Evolutionary conservation across 495 filamentous ascomycete species (phyloP).

Genomic region (Durotheca rogersii): DNA sequence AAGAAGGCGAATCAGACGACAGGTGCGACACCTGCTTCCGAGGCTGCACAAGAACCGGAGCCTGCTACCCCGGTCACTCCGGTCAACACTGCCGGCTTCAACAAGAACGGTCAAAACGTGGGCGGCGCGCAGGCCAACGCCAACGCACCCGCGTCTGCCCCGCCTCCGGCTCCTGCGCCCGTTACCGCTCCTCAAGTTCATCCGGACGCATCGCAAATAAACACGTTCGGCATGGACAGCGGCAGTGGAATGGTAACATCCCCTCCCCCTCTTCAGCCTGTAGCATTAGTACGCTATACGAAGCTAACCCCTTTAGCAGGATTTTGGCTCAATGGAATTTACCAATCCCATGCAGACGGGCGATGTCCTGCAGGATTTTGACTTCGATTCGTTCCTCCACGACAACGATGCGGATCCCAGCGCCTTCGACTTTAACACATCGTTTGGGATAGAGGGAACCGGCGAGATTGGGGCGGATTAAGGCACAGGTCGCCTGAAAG

Average conservation of each 20-base stretch:
- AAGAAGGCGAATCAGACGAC: constrained; percentile 66
- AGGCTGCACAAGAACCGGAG: constrained; percentile 67
- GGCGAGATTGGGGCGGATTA: constrained; percentile 55
- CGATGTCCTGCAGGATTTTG: constrained; percentile 86
- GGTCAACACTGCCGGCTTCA: constrained; percentile 67
- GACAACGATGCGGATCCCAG: constrained; percentile 43
- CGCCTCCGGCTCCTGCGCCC: constrained; percentile 45
- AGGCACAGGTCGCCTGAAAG: no score
- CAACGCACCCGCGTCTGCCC: constrained; percentile 46
- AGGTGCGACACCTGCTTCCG: constrained; percentile 74
- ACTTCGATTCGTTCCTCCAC: constrained; percentile 93
- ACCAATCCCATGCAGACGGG: constrained; percentile 57
- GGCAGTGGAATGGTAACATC: constrained; percentile 39
- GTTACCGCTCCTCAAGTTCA: constrained; percentile 53
- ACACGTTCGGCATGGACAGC: constrained; percentile 37
- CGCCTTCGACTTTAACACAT: constrained; percentile 47
- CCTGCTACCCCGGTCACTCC: constrained; percentile 86
- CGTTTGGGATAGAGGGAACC: constrained; percentile 45
- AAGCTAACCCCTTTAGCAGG: constrained; percentile 27
- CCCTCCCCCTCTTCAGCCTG: no score
- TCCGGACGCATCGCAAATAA: constrained; percentile 41
- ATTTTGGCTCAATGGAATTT: constrained; percentile 58
- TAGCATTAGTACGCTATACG: no score
- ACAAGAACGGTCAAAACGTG: constrained; percentile 54
- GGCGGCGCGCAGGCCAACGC: constrained; percentile 45